phyloP scores from a whole-genome alignment of 1,139 yeast species.

The Geotrichum restrictum region DNA sequence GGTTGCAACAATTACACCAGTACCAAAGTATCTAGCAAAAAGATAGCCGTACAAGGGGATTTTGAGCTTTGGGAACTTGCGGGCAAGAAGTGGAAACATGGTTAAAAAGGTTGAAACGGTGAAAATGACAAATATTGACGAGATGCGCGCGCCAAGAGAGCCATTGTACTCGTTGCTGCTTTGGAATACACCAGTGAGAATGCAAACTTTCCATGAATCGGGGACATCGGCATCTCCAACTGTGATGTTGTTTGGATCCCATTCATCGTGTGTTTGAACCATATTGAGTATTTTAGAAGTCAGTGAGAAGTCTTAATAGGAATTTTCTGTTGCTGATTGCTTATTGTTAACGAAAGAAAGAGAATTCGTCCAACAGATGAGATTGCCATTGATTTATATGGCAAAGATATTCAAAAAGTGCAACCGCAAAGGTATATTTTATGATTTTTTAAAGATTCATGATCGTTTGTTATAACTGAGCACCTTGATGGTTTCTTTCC shows the following conservation, averaged over 20 bases:
- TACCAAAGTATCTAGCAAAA: constrained; percentile 67
- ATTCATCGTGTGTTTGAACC: constrained; percentile 8
- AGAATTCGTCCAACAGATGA: too few species aligned
- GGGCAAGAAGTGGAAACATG: constrained; percentile 40
- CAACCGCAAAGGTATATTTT: too few species aligned
- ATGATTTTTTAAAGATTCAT: too few species aligned
- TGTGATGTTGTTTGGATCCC: constrained; percentile 14
- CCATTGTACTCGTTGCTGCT: constrained; percentile 41
- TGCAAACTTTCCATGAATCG: constrained; percentile 17
- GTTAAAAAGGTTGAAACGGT: constrained; percentile 54
- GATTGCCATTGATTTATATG: too few species aligned
- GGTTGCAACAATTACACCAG: constrained; percentile 76
- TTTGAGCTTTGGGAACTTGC: constrained; percentile 22
- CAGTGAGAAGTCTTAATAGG: too few species aligned
- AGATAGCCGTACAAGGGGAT: constrained; percentile 60
- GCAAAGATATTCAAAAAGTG: too few species aligned
- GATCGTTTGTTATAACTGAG: too few species aligned
- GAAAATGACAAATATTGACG: constrained; percentile 66
- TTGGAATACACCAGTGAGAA: constrained; percentile 14
- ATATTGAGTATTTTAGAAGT: not conserved
- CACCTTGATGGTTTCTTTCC: too few species aligned
- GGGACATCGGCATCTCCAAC: constrained; percentile 10
- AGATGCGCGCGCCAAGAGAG: constrained; percentile 60
- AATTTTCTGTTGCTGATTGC: too few species aligned
- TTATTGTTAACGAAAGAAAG: too few species aligned